A percentile compares a stretch with the other conserved stretches of the same genome.
phyloP scores from a whole-genome alignment of 371 early-diverging fungal species.

The Blastocladiella emersonii region DNA sequence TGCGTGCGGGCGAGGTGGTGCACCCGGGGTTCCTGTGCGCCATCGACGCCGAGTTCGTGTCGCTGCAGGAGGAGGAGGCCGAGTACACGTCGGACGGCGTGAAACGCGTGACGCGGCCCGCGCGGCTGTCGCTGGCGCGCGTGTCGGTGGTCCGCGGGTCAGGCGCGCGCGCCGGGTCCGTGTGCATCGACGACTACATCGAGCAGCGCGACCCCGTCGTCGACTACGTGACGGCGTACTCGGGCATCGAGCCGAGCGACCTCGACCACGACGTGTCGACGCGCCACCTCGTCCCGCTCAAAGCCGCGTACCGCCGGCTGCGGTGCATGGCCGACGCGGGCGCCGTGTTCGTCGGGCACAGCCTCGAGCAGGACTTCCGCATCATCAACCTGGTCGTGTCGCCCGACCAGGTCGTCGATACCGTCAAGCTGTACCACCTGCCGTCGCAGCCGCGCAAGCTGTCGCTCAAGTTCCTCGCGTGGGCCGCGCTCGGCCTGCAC shows the following conservation, averaged over 20 bases:
- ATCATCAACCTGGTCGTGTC: slow-evolving; percentile 82
- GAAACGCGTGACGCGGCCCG: slow-evolving; percentile 60
- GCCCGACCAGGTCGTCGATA: slow-evolving; percentile 74
- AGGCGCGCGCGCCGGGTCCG: slow-evolving; percentile 49
- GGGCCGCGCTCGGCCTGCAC: slow-evolving; percentile 68
- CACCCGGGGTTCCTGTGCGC: slow-evolving; percentile 56
- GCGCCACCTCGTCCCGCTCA: slow-evolving; percentile 68
- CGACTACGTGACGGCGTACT: slow-evolving; percentile 81
- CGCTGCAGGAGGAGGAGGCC: slow-evolving; percentile 59
- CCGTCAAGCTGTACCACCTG: slow-evolving; percentile 75
- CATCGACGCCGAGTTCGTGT: slow-evolving; percentile 91
- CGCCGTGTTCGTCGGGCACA: slow-evolving; percentile 86
- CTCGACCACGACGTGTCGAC: slow-evolving; percentile 52
- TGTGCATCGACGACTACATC: slow-evolving; percentile 93
- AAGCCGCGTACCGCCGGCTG: slow-evolving; percentile 76
- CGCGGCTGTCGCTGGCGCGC: slow-evolving; percentile 65
- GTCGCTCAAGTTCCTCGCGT: slow-evolving; percentile 78
- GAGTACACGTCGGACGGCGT: slow-evolving; percentile 88
- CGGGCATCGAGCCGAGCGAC: slow-evolving; percentile 79
- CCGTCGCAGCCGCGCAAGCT: slow-evolving; percentile 57
- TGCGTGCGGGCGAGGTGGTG: slow-evolving; percentile 9
- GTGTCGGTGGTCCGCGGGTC: slow-evolving; percentile 78
- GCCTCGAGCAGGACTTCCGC: slow-evolving; percentile 82
- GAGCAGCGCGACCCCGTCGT: slow-evolving; percentile 63
- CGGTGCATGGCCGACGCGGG: slow-evolving; percentile 72